phyloP scores from a whole-genome alignment of 352 stramenopile species.

The Pythium sp. region DNA sequence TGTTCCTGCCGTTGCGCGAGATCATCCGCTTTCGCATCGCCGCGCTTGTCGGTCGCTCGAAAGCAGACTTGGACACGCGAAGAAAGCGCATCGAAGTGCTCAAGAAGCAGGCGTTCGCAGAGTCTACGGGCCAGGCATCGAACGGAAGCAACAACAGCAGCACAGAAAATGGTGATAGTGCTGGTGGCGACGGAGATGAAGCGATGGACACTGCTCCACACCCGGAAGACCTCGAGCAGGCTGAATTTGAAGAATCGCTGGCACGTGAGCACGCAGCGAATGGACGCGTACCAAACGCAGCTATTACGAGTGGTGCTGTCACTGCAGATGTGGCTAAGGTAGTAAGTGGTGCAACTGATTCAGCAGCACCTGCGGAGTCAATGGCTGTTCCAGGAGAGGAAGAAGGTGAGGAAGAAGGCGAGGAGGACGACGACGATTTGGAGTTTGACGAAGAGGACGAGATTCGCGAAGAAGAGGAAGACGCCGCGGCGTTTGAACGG shows the following conservation, averaged over 20 bases:
- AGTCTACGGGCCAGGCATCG: slow-evolving; percentile 50
- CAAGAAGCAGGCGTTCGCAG: slow-evolving; percentile 66
- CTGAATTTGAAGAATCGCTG: slow-evolving; percentile 40
- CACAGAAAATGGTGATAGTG: slow-evolving; percentile 4
- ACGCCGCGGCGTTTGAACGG: slow-evolving; percentile 11
- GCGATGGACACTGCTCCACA: not conserved
- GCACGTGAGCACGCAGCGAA: slow-evolving; percentile 19
- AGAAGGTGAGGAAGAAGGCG: slow-evolving; percentile 35
- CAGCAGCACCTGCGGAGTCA: slow-evolving; percentile 14
- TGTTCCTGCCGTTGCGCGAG: slow-evolving; percentile 76
- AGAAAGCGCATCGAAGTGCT: slow-evolving; percentile 65
- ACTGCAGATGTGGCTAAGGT: slow-evolving; percentile 1
- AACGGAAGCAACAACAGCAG: slow-evolving; percentile 24
- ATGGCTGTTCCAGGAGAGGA: not conserved
- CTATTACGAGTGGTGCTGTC: not conserved
- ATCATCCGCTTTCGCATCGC: slow-evolving; percentile 76
- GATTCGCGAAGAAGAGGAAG: slow-evolving; percentile 14
- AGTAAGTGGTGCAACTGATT: not conserved
- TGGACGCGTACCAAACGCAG: not conserved
- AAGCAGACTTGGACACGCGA: slow-evolving; percentile 60
- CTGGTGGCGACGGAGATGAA: slow-evolving; percentile 16
- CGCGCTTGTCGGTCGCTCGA: slow-evolving; percentile 63
- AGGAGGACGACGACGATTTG: slow-evolving; percentile 34
- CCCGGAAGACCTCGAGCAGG: slow-evolving; percentile 30
- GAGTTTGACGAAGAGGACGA: slow-evolving; percentile 33